Conservation (phyloP, 768 basidiomycete genomes). For the Termitomyces eurrhizus region DNA sequence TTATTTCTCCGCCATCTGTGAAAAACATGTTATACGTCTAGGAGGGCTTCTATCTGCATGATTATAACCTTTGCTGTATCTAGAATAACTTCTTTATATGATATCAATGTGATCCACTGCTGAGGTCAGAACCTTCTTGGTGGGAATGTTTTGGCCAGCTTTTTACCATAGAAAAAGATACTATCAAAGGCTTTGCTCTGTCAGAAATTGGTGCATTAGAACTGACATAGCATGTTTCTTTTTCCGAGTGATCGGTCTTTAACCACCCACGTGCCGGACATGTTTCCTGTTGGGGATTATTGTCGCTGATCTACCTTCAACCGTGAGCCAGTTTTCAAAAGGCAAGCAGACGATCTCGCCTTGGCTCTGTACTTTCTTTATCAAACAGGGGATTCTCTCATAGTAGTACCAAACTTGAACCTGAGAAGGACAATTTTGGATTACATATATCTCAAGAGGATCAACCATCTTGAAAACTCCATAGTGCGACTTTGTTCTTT, state of each 20-base stretch:
- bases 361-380: neutral
- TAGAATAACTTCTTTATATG: neutral
- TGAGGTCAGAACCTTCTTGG: too few relatives aligned
- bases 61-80: neutral
- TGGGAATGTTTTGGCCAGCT: too few relatives aligned
- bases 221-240: neutral
- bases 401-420: neutral
- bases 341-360: neutral
- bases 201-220: too few relatives aligned
- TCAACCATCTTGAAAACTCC: neutral
- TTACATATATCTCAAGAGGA: neutral
- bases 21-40: slow-evolving; percentile 50
- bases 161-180: too few relatives aligned
- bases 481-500: neutral
- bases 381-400: neutral
- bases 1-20: slow-evolving; percentile 89
- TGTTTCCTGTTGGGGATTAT: slow-evolving; percentile 14
- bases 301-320: neutral
- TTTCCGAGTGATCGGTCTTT: neutral
- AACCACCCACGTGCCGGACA: slow-evolving; percentile 11
- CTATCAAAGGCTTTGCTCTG: too few relatives aligned
- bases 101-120: too few relatives aligned
- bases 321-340: slow-evolving; percentile 5
- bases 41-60: slow-evolving; percentile 17
- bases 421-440: neutral